Base-by-base conservation (phyloP, 2,329 filamentous ascomycete species). In the Talaromyces sp. region DNA sequence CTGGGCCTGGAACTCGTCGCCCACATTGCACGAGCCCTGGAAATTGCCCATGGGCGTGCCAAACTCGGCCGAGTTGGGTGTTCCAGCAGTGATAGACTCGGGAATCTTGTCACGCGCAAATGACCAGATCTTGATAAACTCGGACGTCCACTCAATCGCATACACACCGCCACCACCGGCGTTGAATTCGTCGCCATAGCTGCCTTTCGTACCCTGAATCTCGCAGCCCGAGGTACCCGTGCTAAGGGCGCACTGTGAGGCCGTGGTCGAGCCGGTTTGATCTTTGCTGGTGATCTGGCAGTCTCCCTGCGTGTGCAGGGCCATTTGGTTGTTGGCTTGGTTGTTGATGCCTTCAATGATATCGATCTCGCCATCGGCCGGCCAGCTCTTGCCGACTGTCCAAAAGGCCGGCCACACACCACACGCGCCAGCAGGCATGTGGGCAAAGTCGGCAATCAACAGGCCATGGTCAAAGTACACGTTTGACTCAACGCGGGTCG, bases 131-230 rank as follows among this genome's bases (percentile, higher is more conserved):
- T 77, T 75, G 65, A 84, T 78, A 10, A 70, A 75, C 2, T 75
- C 68, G 5, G 67, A 63, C 3, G 79, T 78, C 71, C 81, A 74
- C 63, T 83, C 77, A 65, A 81, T 74, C 1, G 79, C 81, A 64
- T 81, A 79, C 1, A 83, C 69, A 55, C 80, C 81, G 53, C 81
- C 81, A 1, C 75, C 75, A 17, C 73, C 66, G 3, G 68, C 63
- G 64, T 84, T 88, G 72, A 88, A 83, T 0, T 72, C 77, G 4
- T 72, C 70, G 38, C 85, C 85, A 60, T 80, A 86, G 57, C 69
- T 73, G 26, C 74, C 71, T 32, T 70, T 64, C 19, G 75, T 67
- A 27, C 77, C 76, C 38, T 72, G 54, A 17, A 79, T 74, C 1
- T 72, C 73, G 61, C 79, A 80, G 17, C 72, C 74, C n/a, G 75